Base-by-base conservation (phyloP, 148 eudicot species). In the Vaccinium myrtillus region DNA sequence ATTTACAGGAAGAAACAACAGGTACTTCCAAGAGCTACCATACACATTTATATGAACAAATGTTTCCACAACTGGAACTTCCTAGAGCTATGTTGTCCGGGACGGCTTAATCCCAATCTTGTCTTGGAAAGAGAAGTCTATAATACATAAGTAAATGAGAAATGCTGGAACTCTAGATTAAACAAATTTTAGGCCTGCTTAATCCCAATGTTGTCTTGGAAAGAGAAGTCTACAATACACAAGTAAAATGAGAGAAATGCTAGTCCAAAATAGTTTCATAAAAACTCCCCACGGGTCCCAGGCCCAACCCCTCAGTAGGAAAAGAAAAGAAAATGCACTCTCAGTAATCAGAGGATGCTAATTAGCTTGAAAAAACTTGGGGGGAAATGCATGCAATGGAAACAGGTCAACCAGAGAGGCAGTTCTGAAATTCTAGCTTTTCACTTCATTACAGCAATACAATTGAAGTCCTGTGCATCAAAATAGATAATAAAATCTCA, bases 391-490 rank as follows among this genome's bases (percentile, higher is more conserved):
- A 30, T 4, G 30, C n/a, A 25, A 54, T 4, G 63, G 11, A 30
- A 49, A 23, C 23, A 50, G 16, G 8, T 8, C 11, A 23, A 21
- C 67, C 67, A 61, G 25, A 21, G 10, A 61, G 67, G 58, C 18
- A 25, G 19, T 61, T 63, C 32, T 9, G 46, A 11, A 46, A 19
- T 30, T 80, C 36, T 39, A 80, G 53, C 16, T 59, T 59, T 61
- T 15, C 27, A 32, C n/a, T 56, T n/a, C 13, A 81, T 55, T 67
- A 48, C 18, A 19, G 49, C 58, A 32, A 53, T 1, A 67, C 21
- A 50, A 56, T 4, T 13, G 8, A 75, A 12, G 32, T 76, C 46
- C 65, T 84, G 85, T 46, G 23, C 58, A 19, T 61, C 75, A 83
- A 9, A 9, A 55, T 25, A 25, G 65, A 83, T 19, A 53, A 67